Conservation (phyloP, 1,284 basidiomycete species). For the Cystobasidium slooffiae region DNA sequence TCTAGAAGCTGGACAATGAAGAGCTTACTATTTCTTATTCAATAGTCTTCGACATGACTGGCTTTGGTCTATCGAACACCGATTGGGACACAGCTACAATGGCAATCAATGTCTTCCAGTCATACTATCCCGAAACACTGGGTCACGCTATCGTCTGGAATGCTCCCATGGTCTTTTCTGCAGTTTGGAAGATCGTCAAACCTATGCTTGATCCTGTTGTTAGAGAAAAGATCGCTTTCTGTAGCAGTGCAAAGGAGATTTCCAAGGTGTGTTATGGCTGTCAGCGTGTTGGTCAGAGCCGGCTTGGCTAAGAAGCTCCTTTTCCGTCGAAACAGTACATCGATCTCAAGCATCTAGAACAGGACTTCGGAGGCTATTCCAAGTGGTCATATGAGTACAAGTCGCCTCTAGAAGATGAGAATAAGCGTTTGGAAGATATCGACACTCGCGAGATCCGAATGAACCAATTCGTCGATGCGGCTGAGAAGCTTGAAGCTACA, state of each 20-base stretch:
- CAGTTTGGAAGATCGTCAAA: conserved; percentile 51
- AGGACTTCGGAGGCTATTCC: conserved; percentile 48
- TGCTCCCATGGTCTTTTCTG: conserved; percentile 57
- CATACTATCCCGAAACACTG: conserved; percentile 58
- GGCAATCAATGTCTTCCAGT: conserved; percentile 48
- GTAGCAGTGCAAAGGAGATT: conserved; percentile 50
- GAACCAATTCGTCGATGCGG: conserved; percentile 52
- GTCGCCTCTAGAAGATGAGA: conserved; percentile 53
- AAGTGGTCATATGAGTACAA: conserved; percentile 48
- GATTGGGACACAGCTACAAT: conserved; percentile 41
- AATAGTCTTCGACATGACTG: conserved; percentile 56
- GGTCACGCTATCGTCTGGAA: conserved; percentile 56
- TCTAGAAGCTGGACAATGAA: neutral
- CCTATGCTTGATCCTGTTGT: conserved; percentile 54
- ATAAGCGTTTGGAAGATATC: conserved; percentile 54
- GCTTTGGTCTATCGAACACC: conserved; percentile 46
- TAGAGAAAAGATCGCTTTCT: conserved; percentile 49
- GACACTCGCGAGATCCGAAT: conserved; percentile 53
- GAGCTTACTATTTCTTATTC: conserved; percentile 52
- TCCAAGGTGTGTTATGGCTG: conserved; percentile 6
- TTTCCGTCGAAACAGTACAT: conserved; percentile 39
- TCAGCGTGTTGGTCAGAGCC: neutral
- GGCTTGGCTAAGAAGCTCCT: conserved; percentile 21
- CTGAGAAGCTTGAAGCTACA: conserved; percentile 51
- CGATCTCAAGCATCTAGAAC: conserved; percentile 47